phyloP scores from a whole-genome alignment of 371 early-diverging fungal genomes.

The Actinomortierella wolfii region DNA sequence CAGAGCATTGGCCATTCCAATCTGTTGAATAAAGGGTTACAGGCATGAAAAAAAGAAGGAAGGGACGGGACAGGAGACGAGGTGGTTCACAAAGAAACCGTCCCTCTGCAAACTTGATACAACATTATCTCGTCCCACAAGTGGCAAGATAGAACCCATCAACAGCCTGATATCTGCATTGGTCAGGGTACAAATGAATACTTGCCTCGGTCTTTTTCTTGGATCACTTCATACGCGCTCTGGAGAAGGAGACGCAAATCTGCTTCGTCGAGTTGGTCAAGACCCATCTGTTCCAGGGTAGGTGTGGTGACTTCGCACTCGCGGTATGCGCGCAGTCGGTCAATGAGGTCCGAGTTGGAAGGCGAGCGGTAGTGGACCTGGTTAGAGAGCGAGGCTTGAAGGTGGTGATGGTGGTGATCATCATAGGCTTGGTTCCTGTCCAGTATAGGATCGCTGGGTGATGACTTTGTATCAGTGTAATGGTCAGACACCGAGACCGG shows the following conservation, averaged over 20 bases:
- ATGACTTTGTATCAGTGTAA: too few relatives aligned
- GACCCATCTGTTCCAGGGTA: constrained; percentile 21
- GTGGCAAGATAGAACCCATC: too few relatives aligned
- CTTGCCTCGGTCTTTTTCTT: constrained; percentile 41
- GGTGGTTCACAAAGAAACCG: not conserved
- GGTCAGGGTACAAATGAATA: not conserved
- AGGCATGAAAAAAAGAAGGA: not conserved
- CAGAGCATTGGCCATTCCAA: too few relatives aligned
- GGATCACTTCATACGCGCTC: constrained; percentile 29
- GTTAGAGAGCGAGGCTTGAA: constrained; percentile 1
- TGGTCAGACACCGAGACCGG: not conserved
- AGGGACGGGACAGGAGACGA: not conserved
- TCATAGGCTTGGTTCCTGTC: not conserved
- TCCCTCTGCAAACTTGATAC: too few relatives aligned
- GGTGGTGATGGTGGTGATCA: not conserved
- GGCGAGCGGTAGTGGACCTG: not conserved
- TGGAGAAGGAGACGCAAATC: constrained; percentile 30
- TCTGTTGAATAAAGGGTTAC: too few relatives aligned
- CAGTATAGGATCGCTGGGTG: not conserved
- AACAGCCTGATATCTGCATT: too few relatives aligned
- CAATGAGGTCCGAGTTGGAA: constrained; percentile 3
- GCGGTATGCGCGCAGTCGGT: constrained; percentile 3
- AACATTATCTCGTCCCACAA: too few relatives aligned
- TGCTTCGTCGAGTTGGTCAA: constrained; percentile 16
- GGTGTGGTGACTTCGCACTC: constrained; percentile 10